Conservation (phyloP, 2,329 filamentous ascomycete genomes). For the Cercospora zeae-maydis region DNA sequence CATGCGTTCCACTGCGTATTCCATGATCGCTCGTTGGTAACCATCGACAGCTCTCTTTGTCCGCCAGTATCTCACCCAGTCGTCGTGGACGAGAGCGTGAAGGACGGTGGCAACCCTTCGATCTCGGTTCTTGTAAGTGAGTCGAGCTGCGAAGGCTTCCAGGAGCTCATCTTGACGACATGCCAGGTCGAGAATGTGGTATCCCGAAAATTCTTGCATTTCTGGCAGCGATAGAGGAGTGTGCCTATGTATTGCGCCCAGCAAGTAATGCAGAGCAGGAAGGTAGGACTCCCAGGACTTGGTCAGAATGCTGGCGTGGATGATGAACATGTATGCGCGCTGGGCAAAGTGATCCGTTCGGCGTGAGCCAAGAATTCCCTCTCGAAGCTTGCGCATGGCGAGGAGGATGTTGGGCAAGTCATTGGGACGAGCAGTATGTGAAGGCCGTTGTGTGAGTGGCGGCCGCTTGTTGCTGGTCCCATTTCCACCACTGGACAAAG, state of each 20-base stretch:
- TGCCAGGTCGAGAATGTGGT: conserved; percentile 81
- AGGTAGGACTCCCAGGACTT: conserved; percentile 85
- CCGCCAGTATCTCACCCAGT: conserved; percentile 76
- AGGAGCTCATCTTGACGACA: conserved; percentile 74
- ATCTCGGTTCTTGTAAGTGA: conserved; percentile 60
- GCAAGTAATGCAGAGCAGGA: conserved; percentile 75
- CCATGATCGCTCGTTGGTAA: conserved; percentile 73
- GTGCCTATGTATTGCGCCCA: conserved; percentile 65
- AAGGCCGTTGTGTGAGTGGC: conserved; percentile 16
- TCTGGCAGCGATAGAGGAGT: conserved; percentile 67
- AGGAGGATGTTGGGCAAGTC: conserved; percentile 72
- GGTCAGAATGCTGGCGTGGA: conserved; percentile 75
- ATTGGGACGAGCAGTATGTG: conserved; percentile 48
- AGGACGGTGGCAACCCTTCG: conserved; percentile 67
- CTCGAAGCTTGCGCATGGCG: conserved; percentile 85
- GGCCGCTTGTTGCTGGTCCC: conserved; percentile 9
- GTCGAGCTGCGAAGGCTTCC: conserved; percentile 66
- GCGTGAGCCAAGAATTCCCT: conserved; percentile 77
- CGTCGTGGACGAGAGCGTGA: conserved; percentile 68
- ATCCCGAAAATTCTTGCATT: conserved; percentile 72
- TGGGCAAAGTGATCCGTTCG: conserved; percentile 76
- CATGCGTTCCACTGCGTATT: conserved; percentile 73
- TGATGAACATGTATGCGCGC: conserved; percentile 88
- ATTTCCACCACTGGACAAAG: not conserved
- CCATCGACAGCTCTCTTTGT: conserved; percentile 71